Percentiles rank a stretch among this genome's conserved stretches.
These are phyloP conservation scores for Calonectria pseudoturangicola DNA, from an alignment of 2,329 filamentous ascomycete species.

Conservation along the genomic window DNA sequence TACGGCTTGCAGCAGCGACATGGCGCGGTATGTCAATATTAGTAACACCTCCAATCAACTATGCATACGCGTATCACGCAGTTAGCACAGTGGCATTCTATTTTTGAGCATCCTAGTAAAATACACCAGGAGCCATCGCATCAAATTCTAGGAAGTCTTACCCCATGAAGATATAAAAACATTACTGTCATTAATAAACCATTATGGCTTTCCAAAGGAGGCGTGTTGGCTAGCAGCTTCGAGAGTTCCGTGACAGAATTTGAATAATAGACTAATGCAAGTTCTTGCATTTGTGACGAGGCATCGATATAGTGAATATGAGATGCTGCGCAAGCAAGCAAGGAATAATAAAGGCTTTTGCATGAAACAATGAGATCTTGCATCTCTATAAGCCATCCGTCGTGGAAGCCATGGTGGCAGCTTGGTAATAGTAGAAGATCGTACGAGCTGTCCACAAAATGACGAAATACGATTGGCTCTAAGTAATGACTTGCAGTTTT, in stretches of 20 bases:
- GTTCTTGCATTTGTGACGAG: conserved; percentile 45
- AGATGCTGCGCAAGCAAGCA: conserved; percentile 54
- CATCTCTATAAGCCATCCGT: conserved; percentile 56
- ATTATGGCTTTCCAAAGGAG: conserved; percentile 47
- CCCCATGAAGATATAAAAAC: conserved; percentile 53
- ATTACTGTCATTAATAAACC: conserved; percentile 53
- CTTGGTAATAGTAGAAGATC: conserved; percentile 52
- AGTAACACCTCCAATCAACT: conserved; percentile 49
- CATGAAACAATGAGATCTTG: conserved; percentile 53
- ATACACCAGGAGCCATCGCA: not conserved
- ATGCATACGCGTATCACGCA: too few relatives aligned
- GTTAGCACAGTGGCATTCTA: conserved; percentile 7
- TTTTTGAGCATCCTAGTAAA: not conserved
- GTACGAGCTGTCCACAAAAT: conserved; percentile 49
- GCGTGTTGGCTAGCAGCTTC: conserved; percentile 35
- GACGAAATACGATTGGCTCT: conserved; percentile 43
- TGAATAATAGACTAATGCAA: conserved; percentile 51
- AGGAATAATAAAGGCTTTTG: conserved; percentile 56
- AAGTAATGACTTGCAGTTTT: conserved; percentile 38
- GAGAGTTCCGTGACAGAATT: conserved; percentile 47
- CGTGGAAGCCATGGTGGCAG: conserved; percentile 55
- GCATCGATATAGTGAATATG: conserved; percentile 49
- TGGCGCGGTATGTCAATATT: conserved; percentile 48
- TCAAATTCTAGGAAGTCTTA: conserved; percentile 25
- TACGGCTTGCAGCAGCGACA: conserved; percentile 47